Base-by-base conservation (phyloP, 257 asterid genomes). In the Solanum bulbocastanum region DNA sequence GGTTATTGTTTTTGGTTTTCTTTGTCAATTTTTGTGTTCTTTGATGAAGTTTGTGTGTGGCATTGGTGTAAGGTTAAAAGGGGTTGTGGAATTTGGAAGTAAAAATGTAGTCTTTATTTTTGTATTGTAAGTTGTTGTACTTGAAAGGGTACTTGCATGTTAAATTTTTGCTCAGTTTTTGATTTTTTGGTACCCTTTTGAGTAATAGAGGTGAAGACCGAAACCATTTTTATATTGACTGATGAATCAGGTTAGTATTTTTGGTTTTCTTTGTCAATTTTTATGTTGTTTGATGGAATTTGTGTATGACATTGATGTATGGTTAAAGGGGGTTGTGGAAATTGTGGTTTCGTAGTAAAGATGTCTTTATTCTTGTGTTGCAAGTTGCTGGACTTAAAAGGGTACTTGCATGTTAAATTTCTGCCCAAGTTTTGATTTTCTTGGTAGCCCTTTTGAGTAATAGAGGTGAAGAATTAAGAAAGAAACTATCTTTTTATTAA, bases 161-260 rank as follows among this genome's bases (percentile, higher is more conserved):
- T 69, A 15, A 13, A 32, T 71, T 71, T 71, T 8, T 25, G 73
- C 66, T 44, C 86, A 44, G 35, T 14, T 36, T 32, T 23, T 13
- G 27, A 25, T 86, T 58, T 73, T 73, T 10, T 35, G 49, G 49
- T 35, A 35, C 10, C 44, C 44, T 73, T 73, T 35, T 32, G 35
- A 66, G 73, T 37, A 10, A 37, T 37, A 75, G 56, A 22, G 33
- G 18, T 75, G 83, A 22, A 75, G 83, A 12, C 37, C 37, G 32
- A 37, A 75, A 75, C 33, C 56, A 37, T 74, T 1, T 36, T 6
- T 22, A 10, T 74, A 20, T 33, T 33, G 44, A 39, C 14, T 39
- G 86, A 73, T 86, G 88, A 86, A 44, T 49, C 46, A 86, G 88
- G 88, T 86, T 72, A 27, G 52, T 62, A 20, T 74, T 32, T 32